Conservation (phyloP, 2,329 filamentous ascomycete species). For the Chalaropsis thielavioides region DNA sequence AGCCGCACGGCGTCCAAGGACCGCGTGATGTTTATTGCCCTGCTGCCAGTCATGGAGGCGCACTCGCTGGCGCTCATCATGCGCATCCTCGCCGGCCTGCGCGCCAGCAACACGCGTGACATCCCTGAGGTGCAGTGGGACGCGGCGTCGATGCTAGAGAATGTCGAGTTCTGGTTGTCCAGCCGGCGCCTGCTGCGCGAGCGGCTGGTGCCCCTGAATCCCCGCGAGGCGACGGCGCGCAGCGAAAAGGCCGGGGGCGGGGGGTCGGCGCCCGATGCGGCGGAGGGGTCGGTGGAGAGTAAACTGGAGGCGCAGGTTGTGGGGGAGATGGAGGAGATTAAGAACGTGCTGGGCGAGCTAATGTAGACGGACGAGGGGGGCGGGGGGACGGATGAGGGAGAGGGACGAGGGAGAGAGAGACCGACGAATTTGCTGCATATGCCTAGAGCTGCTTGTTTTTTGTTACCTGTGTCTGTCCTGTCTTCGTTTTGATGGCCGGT, state of each 20-base stretch:
- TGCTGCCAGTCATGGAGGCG: conserved; percentile 60
- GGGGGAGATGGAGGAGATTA: conserved; percentile 48
- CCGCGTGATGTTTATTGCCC: conserved; percentile 51
- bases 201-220: conserved; percentile 56
- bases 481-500: not conserved
- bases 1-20: conserved; percentile 35
- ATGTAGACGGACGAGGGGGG: conserved; percentile 24
- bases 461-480: conserved; percentile 3
- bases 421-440: not conserved
- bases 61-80: conserved; percentile 66
- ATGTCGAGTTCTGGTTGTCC: conserved; percentile 68
- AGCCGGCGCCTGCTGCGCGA: conserved; percentile 55
- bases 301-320: conserved; percentile 64
- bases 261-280: conserved; percentile 19
- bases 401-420: not conserved
- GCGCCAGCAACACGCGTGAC: conserved; percentile 48
- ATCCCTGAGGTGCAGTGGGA: conserved; percentile 68
- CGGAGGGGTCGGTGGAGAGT: conserved; percentile 34
- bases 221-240: conserved; percentile 53
- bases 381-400: too few species aligned
- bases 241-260: conserved; percentile 27
- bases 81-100: conserved; percentile 53
- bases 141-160: conserved; percentile 54
- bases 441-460: not conserved
- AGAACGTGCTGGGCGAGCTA: conserved; percentile 40